These are phyloP conservation scores for Fusarium chuoi DNA, from an alignment of 2,329 filamentous ascomycete species.

Conservation along the genomic window DNA sequence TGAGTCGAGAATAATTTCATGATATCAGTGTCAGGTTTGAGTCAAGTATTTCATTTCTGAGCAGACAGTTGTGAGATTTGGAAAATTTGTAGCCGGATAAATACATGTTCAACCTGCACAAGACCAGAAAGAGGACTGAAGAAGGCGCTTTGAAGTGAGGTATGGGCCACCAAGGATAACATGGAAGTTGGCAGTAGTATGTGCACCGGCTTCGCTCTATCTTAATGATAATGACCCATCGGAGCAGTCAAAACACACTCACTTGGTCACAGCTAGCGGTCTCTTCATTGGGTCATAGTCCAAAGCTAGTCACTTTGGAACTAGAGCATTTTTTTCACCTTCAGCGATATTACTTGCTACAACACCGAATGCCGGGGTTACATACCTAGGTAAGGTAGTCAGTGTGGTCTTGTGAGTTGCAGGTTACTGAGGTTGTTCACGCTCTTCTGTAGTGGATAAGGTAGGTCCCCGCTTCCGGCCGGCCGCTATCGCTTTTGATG, in stretches of 20 bases:
- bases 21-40: background rate
- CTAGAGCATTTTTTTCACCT: background rate
- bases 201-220: background rate
- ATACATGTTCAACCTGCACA: background rate
- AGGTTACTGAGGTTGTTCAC: background rate
- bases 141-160: background rate
- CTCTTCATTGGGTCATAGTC: constrained; percentile 7
- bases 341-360: background rate
- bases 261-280: background rate
- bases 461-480: constrained; percentile 28
- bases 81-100: background rate
- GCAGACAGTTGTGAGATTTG: background rate
- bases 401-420: constrained; percentile 9
- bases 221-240: background rate
- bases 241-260: background rate
- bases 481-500: constrained; percentile 34
- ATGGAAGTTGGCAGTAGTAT: background rate
- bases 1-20: background rate
- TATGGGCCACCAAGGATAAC: background rate
- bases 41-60: background rate
- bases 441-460: constrained; percentile 3
- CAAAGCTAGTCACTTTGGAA: background rate
- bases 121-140: background rate
- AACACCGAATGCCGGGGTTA: constrained; percentile 14
- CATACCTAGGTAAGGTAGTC: background rate